phyloP scores from a whole-genome alignment of 1,284 basidiomycete species.

The Clitocybe nebularis region DNA sequence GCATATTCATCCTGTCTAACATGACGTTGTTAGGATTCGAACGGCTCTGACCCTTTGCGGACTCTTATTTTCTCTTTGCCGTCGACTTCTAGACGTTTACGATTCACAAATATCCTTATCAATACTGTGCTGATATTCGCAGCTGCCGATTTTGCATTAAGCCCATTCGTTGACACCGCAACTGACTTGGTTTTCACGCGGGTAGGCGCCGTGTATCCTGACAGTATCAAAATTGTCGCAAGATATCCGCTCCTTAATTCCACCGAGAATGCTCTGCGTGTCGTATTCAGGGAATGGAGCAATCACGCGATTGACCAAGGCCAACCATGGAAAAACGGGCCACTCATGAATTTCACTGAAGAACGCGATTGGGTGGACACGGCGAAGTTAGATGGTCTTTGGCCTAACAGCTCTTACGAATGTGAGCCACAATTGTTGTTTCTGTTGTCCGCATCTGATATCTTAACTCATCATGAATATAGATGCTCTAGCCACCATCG shows the following conservation, averaged over 20 bases:
- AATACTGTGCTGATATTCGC: conserved; percentile 51
- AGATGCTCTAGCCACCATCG: conserved; percentile 51
- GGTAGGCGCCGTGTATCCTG: conserved; percentile 65
- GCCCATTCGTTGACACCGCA: conserved; percentile 52
- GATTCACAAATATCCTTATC: conserved; percentile 38
- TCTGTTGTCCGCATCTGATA: background rate
- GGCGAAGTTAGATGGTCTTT: conserved; percentile 53
- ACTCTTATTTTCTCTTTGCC: conserved; percentile 43
- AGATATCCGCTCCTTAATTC: conserved; percentile 46
- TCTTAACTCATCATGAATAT: conserved; percentile 4
- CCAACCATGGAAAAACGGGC: conserved; percentile 50
- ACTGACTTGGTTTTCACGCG: conserved; percentile 57
- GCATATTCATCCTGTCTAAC: too few species aligned
- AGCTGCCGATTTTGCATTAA: conserved; percentile 45
- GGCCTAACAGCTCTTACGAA: conserved; percentile 72
- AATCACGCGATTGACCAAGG: conserved; percentile 15
- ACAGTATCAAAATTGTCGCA: conserved; percentile 57
- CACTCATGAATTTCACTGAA: conserved; percentile 38
- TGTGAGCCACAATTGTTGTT: conserved; percentile 38
- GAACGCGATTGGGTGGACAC: conserved; percentile 66
- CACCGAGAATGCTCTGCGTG: conserved; percentile 29
- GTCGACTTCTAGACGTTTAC: conserved; percentile 33
- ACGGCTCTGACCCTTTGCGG: conserved; percentile 16
- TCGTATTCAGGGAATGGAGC: conserved; percentile 53
- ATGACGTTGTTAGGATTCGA: too few species aligned